These are phyloP conservation scores for Candida sonorensis DNA, from an alignment of 805 yeast genomes.

Conservation along the genomic window DNA sequence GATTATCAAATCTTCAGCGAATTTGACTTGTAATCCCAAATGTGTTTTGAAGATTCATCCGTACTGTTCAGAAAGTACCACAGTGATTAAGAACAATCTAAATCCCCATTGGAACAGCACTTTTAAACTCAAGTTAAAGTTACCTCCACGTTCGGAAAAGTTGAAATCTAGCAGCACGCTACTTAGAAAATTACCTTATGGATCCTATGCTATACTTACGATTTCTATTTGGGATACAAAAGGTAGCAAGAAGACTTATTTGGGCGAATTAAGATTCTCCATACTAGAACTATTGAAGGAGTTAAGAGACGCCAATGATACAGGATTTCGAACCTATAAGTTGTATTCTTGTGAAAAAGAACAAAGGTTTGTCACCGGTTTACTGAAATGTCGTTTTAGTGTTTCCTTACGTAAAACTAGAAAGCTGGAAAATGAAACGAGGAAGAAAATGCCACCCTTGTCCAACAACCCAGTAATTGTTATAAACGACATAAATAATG, in stretches of 20 bases:
- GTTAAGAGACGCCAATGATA: slow-evolving; percentile 6
- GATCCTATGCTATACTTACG: slow-evolving; percentile 10
- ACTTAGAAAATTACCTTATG: slow-evolving; percentile 5
- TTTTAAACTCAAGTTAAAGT: slow-evolving; percentile 7
- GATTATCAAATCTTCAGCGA: slow-evolving; percentile 1
- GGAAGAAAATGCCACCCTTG: no score
- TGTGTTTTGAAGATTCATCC: slow-evolving; percentile 14
- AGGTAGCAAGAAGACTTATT: slow-evolving; percentile 15
- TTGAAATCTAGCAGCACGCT: no score
- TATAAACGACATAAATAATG: not conserved
- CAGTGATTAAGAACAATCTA: slow-evolving; percentile 7
- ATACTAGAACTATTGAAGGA: slow-evolving; percentile 16
- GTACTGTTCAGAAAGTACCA: slow-evolving; percentile 9
- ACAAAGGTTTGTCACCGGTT: slow-evolving; percentile 23
- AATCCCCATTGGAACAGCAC: slow-evolving; percentile 18
- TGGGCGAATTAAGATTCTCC: slow-evolving; percentile 24
- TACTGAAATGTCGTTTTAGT: slow-evolving; percentile 17
- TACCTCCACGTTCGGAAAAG: slow-evolving; percentile 10
- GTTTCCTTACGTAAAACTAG: slow-evolving; percentile 5
- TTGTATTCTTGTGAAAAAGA: slow-evolving; percentile 19
- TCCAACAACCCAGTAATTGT: not conserved
- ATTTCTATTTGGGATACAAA: slow-evolving; percentile 17
- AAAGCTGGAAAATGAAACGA: not conserved
- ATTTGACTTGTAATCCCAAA: slow-evolving; percentile 15
- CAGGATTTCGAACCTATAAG: slow-evolving; percentile 15